Evolutionary conservation across 2,329 filamentous ascomycete species (phyloP), one percentile per base, ranked within the genome.

Genomic region (Nemania bipapillata): DNA sequence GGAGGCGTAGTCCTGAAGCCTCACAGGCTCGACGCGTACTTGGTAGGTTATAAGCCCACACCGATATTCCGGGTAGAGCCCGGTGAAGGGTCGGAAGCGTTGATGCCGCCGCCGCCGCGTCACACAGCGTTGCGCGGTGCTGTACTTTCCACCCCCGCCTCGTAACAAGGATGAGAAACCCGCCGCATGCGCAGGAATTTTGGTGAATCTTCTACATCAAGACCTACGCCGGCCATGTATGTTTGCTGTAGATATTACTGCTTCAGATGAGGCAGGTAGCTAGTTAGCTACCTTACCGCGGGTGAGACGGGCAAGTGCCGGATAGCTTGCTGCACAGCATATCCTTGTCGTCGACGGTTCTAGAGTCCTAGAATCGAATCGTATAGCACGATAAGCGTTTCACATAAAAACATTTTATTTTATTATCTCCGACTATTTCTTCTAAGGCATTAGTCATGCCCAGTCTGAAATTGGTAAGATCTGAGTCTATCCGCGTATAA

Each of bases 331-430:
- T 54, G 50, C 50, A 54, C 50, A 12, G 26, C 50, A 32, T 20
- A 54, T 22, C 50, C 50, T 35, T 54, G 50, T 35, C 28, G 30
- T 11, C n/a, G n/a, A 20, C 40, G 17, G 49, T 24, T 22, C 52
- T 37, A 55, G n/a, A 24, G 30, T 55, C 26, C 52, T 24, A 15
- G 52, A 24, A 32, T 4, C 32, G 15, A 26, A 42, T 22, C 35
- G 47, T 11, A 28, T 56, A 49, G 53, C 60, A 55, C 15, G 40
- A 50, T 53, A 47, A 50, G 12, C 4, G 64, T 66, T 63, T 62
- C 64, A 63, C 26, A n/a, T 62, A 63, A 40, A 66, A 12, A 32
- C 30, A 32, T 32, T n/a, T n/a, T n/a, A n/a, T n/a, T 32, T 35
- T 17, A 28, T 32, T 7, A 45, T 42, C 32, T 37, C 42, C 35